These are phyloP conservation scores for Stereocaulon alpinum DNA, from an alignment of 495 filamentous ascomycete genomes.

Conservation along the genomic window DNA sequence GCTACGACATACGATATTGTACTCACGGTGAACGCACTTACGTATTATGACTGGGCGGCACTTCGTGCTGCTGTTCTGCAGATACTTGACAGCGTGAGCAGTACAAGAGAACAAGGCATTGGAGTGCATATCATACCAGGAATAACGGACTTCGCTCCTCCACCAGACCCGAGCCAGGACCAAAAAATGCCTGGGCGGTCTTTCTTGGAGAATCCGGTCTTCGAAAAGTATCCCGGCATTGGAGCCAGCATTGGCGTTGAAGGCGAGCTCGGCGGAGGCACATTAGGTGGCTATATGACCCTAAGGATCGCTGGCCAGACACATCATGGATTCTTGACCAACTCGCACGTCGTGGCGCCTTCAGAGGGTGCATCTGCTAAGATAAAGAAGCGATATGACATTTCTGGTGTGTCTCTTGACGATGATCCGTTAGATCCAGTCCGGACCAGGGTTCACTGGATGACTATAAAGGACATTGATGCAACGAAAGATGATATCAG, in stretches of 20 bases:
- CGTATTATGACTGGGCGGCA: neutral
- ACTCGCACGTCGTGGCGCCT: slow-evolving; percentile 9
- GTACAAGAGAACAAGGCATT: neutral
- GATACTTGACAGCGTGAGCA: neutral
- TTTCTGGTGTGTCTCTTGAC: neutral
- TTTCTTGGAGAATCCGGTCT: neutral
- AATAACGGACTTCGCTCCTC: neutral
- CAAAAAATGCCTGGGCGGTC: neutral
- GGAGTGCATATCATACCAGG: slow-evolving; percentile 3
- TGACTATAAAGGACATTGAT: slow-evolving; percentile 3
- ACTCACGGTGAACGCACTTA: neutral
- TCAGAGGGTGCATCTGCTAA: neutral
- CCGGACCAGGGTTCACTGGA: neutral
- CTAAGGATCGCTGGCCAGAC: slow-evolving; percentile 5
- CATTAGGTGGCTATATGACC: slow-evolving; percentile 13
- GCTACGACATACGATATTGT: neutral
- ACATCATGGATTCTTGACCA: slow-evolving; percentile 10
- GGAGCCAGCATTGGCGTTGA: slow-evolving; percentile 8
- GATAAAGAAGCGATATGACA: neutral
- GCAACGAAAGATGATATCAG: slow-evolving; percentile 2
- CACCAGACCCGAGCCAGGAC: neutral
- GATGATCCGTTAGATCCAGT: neutral
- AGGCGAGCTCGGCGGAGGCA: slow-evolving; percentile 4
- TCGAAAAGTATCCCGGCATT: neutral
- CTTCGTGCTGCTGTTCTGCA: neutral